phyloP scores from a whole-genome alignment of 345 rosid species.

The Brassica cretica region DNA sequence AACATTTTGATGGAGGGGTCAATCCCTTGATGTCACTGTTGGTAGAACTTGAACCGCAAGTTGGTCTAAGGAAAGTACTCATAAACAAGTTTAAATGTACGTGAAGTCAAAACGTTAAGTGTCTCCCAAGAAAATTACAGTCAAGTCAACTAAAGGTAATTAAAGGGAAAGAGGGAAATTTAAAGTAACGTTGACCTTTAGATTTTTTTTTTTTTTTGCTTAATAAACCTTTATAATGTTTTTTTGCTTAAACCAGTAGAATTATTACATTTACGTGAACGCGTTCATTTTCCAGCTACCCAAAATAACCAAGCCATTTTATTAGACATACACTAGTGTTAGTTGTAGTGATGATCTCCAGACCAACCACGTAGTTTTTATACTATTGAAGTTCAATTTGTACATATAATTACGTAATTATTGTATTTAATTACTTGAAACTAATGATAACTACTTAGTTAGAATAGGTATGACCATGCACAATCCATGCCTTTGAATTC shows the following conservation, averaged over 20 bases:
- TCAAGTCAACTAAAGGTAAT: constrained; percentile 20
- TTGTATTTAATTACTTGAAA: constrained; percentile 25
- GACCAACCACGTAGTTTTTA: constrained; percentile 26
- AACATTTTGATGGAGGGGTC: constrained; percentile 25
- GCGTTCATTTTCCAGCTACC: background rate
- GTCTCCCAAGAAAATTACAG: constrained; percentile 30
- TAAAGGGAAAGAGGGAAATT: background rate
- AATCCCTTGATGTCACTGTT: constrained; percentile 13
- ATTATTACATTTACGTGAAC: background rate
- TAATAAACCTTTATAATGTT: too few relatives aligned
- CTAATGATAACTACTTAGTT: constrained; percentile 28
- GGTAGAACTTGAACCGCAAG: constrained; percentile 36
- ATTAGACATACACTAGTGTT: constrained; percentile 22
- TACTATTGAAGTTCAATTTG: constrained; percentile 22
- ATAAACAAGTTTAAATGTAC: background rate
- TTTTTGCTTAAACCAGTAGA: background rate
- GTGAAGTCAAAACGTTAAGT: constrained; percentile 26
- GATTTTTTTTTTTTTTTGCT: too few relatives aligned
- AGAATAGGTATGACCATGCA: constrained; percentile 31
- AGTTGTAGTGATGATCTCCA: constrained; percentile 6
- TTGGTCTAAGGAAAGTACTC: constrained; percentile 27
- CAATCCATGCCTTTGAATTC: constrained; percentile 32
- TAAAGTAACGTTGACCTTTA: background rate
- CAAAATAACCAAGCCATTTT: constrained; percentile 1
- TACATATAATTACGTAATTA: constrained; percentile 35